Conservation (phyloP, 2,329 filamentous ascomycete genomes). For the Ophiosphaerella herpotricha region DNA sequence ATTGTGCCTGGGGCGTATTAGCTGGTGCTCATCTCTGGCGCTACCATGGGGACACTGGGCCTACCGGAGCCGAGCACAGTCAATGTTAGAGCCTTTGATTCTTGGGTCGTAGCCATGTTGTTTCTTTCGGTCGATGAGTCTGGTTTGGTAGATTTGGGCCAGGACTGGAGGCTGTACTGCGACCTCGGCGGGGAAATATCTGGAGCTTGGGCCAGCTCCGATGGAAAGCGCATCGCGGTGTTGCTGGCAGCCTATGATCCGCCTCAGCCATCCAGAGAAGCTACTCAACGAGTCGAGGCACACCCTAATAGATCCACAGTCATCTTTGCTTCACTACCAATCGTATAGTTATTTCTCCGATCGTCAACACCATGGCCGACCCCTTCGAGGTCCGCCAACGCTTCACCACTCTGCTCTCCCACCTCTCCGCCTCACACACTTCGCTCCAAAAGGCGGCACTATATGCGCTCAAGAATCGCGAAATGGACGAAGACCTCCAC, state of each 20-base stretch:
- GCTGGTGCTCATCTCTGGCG: background rate
- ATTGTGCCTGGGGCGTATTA: conserved; percentile 67
- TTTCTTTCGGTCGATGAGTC: background rate
- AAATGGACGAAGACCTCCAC: conserved; percentile 96
- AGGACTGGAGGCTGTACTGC: conserved; percentile 6
- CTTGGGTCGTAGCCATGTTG: conserved; percentile 38
- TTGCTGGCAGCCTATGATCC: background rate
- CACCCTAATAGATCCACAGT: too few species aligned
- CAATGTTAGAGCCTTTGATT: conserved; percentile 64
- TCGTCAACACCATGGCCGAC: conserved; percentile 65
- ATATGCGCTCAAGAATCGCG: conserved; percentile 90
- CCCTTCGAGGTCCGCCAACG: conserved; percentile 98
- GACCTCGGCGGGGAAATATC: conserved; percentile 17
- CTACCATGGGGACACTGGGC: conserved; percentile 31
- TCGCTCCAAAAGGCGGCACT: conserved; percentile 91
- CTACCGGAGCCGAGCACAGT: conserved; percentile 81
- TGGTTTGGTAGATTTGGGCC: conserved; percentile 8
- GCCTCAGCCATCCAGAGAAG: background rate
- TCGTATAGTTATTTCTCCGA: too few species aligned
- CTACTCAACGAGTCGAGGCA: too few species aligned
- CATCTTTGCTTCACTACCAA: too few species aligned
- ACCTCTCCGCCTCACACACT: conserved; percentile 86
- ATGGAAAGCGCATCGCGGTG: conserved; percentile 21
- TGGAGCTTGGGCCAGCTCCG: conserved; percentile 22
- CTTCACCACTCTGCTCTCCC: conserved; percentile 87